Conservation (phyloP, 2,329 filamentous ascomycete species). For the Ilyonectria robusta region DNA sequence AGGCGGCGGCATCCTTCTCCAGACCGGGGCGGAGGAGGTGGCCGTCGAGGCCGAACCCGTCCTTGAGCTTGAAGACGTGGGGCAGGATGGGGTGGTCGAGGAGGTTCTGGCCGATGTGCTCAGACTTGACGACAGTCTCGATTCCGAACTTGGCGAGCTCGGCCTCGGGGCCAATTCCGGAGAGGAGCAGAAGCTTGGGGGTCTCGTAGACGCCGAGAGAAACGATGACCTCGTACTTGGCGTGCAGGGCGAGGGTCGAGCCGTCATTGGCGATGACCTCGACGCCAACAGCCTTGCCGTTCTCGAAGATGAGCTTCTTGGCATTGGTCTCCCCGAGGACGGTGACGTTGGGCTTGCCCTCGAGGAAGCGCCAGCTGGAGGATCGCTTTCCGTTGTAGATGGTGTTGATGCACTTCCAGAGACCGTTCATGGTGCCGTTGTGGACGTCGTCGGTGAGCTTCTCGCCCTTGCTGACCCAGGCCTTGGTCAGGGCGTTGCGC, state of each 20-base stretch:
- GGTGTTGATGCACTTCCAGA: constrained; percentile 66
- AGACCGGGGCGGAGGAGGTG: constrained; percentile 51
- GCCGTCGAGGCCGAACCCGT: constrained; percentile 53
- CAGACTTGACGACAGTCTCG: constrained; percentile 66
- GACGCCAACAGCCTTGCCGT: constrained; percentile 60
- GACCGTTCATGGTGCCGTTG: constrained; percentile 67
- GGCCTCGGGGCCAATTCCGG: constrained; percentile 70
- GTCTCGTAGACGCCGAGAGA: constrained; percentile 72
- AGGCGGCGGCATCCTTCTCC: constrained; percentile 30
- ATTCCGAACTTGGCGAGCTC: constrained; percentile 70
- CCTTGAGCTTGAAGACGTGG: constrained; percentile 52
- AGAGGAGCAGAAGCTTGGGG: constrained; percentile 75
- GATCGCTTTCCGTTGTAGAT: constrained; percentile 72
- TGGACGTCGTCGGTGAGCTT: constrained; percentile 68
- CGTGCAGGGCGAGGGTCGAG: constrained; percentile 61
- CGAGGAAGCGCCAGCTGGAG: constrained; percentile 65
- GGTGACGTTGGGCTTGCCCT: constrained; percentile 68
- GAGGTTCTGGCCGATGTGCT: constrained; percentile 75
- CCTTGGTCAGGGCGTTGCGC: constrained; percentile 63
- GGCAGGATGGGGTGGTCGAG: constrained; percentile 72
- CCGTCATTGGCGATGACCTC: constrained; percentile 56
- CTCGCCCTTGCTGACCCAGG: constrained; percentile 68
- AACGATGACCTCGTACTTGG: constrained; percentile 64
- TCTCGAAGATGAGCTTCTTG: constrained; percentile 68
- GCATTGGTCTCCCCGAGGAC: constrained; percentile 63